Evolutionary conservation across 2,329 filamentous ascomycete genomes (phyloP).

Genomic region (Corynespora cassiicola): DNA sequence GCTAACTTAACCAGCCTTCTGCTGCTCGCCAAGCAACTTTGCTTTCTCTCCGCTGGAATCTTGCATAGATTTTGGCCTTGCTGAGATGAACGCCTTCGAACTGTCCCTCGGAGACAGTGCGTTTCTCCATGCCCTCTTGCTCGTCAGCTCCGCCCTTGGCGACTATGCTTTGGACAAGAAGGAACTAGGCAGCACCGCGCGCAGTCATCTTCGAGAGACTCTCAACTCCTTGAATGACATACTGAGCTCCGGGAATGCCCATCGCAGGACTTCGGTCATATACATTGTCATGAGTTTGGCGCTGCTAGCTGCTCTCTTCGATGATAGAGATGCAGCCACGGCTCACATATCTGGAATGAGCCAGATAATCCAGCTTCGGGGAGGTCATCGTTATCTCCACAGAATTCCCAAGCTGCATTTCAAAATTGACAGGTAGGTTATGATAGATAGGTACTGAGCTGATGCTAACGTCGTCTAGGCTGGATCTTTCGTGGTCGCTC

Average conservation of each 20-base stretch:
- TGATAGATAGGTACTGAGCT: not conserved
- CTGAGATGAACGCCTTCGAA: slow-evolving; percentile 10
- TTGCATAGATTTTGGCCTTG: slow-evolving; percentile 13
- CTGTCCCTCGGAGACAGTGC: slow-evolving; percentile 13
- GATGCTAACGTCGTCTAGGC: slow-evolving; percentile 5
- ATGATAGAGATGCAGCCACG: slow-evolving; percentile 15
- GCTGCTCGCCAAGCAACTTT: slow-evolving; percentile 9
- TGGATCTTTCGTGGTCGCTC: slow-evolving; percentile 20
- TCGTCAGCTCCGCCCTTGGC: slow-evolving; percentile 12
- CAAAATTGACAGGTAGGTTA: slow-evolving; percentile 19
- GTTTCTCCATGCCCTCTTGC: slow-evolving; percentile 17
- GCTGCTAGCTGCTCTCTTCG: slow-evolving; percentile 15
- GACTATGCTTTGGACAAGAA: slow-evolving; percentile 12
- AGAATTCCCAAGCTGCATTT: slow-evolving; percentile 17
- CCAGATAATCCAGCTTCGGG: slow-evolving; percentile 18
- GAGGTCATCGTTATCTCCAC: slow-evolving; percentile 9
- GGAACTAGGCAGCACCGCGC: slow-evolving; percentile 12
- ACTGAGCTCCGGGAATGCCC: slow-evolving; percentile 9
- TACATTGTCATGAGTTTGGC: slow-evolving; percentile 19
- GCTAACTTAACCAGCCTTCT: slow-evolving; percentile 1
- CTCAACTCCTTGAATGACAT: slow-evolving; percentile 12
- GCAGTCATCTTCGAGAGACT: slow-evolving; percentile 14
- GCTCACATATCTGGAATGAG: slow-evolving; percentile 17
- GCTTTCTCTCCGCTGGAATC: slow-evolving; percentile 13
- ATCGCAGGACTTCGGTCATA: slow-evolving; percentile 15